phyloP scores from a whole-genome alignment of 164 flowering plant species.

The Paratinospora sagittata region DNA sequence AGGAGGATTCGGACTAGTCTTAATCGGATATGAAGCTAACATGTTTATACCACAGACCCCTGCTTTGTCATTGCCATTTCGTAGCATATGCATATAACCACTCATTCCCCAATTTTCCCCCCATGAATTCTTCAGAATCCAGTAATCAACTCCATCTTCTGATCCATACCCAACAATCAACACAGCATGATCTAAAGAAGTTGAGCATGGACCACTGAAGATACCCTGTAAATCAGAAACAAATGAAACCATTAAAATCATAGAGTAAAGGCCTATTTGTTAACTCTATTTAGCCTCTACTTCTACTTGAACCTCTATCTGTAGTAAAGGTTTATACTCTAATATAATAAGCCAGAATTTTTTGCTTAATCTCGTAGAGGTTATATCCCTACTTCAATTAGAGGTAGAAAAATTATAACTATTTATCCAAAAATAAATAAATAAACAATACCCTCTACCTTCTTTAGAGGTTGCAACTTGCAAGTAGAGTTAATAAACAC shows the following conservation, averaged over 20 bases:
- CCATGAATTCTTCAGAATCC: constrained; percentile 95
- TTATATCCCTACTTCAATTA: no score
- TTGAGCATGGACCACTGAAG: constrained; percentile 79
- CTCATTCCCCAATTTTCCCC: constrained; percentile 77
- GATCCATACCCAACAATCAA: constrained; percentile 79
- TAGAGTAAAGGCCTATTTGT: not conserved
- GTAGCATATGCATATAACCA: constrained; percentile 69
- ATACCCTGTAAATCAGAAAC: constrained; percentile 54
- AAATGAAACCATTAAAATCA: constrained; percentile 2
- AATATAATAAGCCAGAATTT: no score
- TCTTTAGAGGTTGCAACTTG: no score
- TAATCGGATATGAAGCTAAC: constrained; percentile 84
- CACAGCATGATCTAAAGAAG: constrained; percentile 77
- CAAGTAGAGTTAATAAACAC: no score
- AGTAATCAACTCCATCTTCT: constrained; percentile 68
- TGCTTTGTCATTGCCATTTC: constrained; percentile 45
- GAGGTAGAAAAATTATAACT: no score
- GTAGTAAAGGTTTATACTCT: no score
- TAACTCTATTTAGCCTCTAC: no score
- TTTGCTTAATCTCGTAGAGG: no score
- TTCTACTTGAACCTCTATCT: no score
- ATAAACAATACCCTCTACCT: no score
- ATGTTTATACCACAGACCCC: constrained; percentile 89
- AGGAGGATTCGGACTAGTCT: constrained; percentile 83
- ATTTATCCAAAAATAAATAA: no score